These are phyloP conservation scores for Ceratobasidium sp. DNA, from an alignment of 1,284 basidiomycete species.

Conservation along the genomic window DNA sequence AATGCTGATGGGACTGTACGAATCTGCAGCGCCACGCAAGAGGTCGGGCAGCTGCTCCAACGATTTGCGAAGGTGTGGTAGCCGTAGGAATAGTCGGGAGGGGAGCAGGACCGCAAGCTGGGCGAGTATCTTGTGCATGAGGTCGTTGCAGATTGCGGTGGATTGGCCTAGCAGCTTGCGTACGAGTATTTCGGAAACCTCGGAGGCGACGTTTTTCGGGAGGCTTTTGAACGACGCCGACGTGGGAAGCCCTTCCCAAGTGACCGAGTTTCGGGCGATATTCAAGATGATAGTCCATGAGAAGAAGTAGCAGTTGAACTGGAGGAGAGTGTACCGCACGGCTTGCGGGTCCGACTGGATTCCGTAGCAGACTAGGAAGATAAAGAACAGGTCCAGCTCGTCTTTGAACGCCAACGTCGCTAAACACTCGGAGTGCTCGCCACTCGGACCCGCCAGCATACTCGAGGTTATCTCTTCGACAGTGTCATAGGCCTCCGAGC, in stretches of 20 bases:
- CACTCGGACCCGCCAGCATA: background rate
- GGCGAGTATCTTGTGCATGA: background rate
- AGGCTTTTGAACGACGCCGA: background rate
- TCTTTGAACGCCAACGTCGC: background rate
- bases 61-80: constrained; percentile 1
- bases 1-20: background rate
- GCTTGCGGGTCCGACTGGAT: constrained; percentile 3
- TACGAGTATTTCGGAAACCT: background rate
- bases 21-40: background rate
- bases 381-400: background rate
- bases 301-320: constrained; percentile 34
- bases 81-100: background rate
- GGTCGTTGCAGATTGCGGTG: background rate
- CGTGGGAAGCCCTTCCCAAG: background rate
- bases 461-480: background rate
- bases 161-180: background rate
- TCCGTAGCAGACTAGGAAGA: background rate
- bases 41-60: background rate
- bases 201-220: background rate
- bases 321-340: background rate
- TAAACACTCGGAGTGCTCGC: background rate
- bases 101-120: background rate
- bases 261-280: background rate
- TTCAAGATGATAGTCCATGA: constrained; percentile 5
- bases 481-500: constrained; percentile 1